Evolutionary conservation across 495 filamentous ascomycete genomes (phyloP), one percentile per base, ranked within the genome.

Genomic region (Bacidia rubella): DNA sequence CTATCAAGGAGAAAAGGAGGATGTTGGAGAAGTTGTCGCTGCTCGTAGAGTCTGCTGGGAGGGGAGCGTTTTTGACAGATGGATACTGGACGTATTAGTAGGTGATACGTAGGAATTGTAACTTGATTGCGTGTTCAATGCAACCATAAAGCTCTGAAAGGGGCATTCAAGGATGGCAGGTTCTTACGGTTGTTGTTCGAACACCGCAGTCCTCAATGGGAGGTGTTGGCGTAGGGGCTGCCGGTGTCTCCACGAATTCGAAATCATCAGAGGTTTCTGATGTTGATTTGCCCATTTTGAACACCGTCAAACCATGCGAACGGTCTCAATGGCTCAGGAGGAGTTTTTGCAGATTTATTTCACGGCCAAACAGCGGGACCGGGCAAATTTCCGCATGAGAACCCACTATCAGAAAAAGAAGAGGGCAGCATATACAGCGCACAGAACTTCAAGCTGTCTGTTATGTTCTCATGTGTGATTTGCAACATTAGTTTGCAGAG

Each of bases 231-330:
- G 66, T 65, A 19, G 71, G 66, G 54, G 76, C 79, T 44, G 74
- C 65, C 53, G 81, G 81, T 53, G 80, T 85, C 57, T 78, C 67
- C 50, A 83, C 77, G 66, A 78, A 83, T 65, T 83, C 80, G 65
- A 83, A 80, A 62, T 82, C 77, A 65, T 80, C 78, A 15, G 70
- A 74, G 60, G 70, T 73, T 65, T 77, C 72, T 51, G 73, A 71
- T 40, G 68, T 66, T 48, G 64, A 64, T 52, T 66, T 70, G 60
- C 70, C 65, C 74, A 76, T 77, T 47, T 11, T 48, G 15, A 27
- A 9, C 15, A n/a, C 19, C 5, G 27, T 39, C 17, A 19, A 38
- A 15, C 9, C 17, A 3, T 9, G 7, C 19, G 5, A 5, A 5
- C 5, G 17, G 41, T 9, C 17, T 44, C 41, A 44, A 44, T 44